Base-by-base conservation (phyloP, 176 grass and related monocot species). In the Carex parvula region DNA sequence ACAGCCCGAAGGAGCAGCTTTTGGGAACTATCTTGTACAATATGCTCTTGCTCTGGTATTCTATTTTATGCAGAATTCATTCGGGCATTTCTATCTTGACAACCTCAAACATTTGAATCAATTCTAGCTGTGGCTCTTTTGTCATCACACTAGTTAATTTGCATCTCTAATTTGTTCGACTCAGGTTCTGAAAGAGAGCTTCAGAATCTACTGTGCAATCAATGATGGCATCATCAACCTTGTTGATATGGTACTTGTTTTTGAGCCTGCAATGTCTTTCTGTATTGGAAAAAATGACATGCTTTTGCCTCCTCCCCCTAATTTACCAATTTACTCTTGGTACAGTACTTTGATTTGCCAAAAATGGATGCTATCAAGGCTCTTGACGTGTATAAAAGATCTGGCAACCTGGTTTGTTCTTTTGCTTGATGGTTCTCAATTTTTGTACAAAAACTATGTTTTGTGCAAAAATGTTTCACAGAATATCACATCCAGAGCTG, bases 201-300 rank as follows among this genome's bases (percentile, higher is more conserved):
- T 94, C 81, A 97, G 91, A 82, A 91, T 94, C 3, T 97, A 97
- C 22, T 97, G 95, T 41, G 85, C 92, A n/a, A 77, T 97, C 18
- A 97, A 94, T 21, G 94, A 94, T 85, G 92, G 94, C 33, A 92
- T 97, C 83, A 92, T 97, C 76, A 92, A 92, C 60, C 89, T 94
- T 72, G 90, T 97, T 32, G 95, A 97, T 20, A 53, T 91, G 92
- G 95, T 94, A 88, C 8, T 61, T 26, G 6, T 30, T 6, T 30
- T 60, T 21, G 16, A 69, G 76, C 70, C 30, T 68, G 3, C 17
- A 4, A 24, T 84, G 46, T 18, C 2, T 85, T 55, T 84, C 8
- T 4, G 56, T 48, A 1, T 60, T 48, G 20, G 8, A 69, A 1
- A 4, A 61, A 56, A 2, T 37, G 35, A 0, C 66, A 13, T 39